These are phyloP conservation scores for Penicillium palitans DNA, from an alignment of 2,329 filamentous ascomycete genomes.

Conservation along the genomic window DNA sequence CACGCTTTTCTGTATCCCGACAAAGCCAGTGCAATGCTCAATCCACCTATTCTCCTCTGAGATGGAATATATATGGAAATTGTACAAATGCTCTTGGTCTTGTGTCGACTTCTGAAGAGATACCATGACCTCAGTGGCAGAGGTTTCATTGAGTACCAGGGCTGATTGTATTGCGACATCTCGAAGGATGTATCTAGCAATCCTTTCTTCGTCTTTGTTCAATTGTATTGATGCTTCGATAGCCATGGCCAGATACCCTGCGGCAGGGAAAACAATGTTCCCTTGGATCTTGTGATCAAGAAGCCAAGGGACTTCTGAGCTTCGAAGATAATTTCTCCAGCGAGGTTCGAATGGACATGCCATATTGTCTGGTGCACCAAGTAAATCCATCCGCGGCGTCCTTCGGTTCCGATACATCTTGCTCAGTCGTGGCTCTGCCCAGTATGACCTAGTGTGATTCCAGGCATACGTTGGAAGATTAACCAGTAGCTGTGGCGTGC, in stretches of 20 bases:
- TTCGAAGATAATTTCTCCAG: constrained; percentile 33
- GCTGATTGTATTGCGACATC: constrained; percentile 27
- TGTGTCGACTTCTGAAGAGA: constrained; percentile 10
- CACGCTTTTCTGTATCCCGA: neutral
- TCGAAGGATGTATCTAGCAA: constrained; percentile 16
- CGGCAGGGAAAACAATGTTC: constrained; percentile 29
- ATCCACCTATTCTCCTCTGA: constrained; percentile 26
- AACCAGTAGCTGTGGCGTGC: constrained; percentile 13
- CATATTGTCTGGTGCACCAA: constrained; percentile 23
- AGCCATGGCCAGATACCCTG: constrained; percentile 33
- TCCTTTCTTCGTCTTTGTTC: neutral
- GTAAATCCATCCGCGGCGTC: constrained; percentile 25
- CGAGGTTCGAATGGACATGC: constrained; percentile 20
- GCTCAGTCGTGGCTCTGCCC: constrained; percentile 29
- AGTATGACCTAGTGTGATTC: constrained; percentile 27
- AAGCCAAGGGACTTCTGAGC: constrained; percentile 33
- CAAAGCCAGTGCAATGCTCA: constrained; percentile 26
- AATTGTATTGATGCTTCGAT: constrained; percentile 28
- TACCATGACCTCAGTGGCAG: constrained; percentile 19
- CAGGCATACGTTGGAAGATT: constrained; percentile 33
- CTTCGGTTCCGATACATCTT: constrained; percentile 23
- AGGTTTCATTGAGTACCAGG: constrained; percentile 23
- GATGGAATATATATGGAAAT: constrained; percentile 27
- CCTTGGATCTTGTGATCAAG: constrained; percentile 28
- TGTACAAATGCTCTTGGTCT: constrained; percentile 4